A percentile compares a stretch with the other conserved stretches of the same genome.
Conservation (phyloP, 2,329 filamentous ascomycete species). For the Cladophialophora yegresii region DNA sequence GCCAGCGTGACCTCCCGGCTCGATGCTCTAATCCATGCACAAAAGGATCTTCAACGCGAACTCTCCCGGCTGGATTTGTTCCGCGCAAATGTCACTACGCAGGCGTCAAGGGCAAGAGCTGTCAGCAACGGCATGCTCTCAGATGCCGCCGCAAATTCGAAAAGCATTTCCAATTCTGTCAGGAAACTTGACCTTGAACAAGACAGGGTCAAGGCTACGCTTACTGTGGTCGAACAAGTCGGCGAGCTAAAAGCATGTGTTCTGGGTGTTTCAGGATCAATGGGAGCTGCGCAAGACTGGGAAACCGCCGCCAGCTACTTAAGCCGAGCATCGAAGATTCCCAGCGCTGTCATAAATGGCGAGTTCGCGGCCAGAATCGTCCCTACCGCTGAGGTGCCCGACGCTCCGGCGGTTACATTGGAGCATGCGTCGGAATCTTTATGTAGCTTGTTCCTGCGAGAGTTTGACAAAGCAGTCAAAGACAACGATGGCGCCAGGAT, state of each 20-base stretch:
- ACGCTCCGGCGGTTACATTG: conserved; percentile 82
- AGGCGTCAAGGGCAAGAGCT: conserved; percentile 77
- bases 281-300: conserved; percentile 98
- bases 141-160: conserved; percentile 79
- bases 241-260: conserved; percentile 96
- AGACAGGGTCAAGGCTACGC: conserved; percentile 82
- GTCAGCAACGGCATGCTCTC: conserved; percentile 92
- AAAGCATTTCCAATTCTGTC: conserved; percentile 81
- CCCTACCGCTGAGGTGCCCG: conserved; percentile 91
- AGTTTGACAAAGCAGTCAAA: conserved; percentile 88
- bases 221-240: conserved; percentile 92
- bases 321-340: conserved; percentile 77
- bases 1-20: conserved; percentile 71
- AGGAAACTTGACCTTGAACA: conserved; percentile 89
- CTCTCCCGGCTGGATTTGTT: conserved; percentile 84
- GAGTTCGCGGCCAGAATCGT: conserved; percentile 90
- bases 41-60: conserved; percentile 83
- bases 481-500: conserved; percentile 87
- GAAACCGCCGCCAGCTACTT: conserved; percentile 92
- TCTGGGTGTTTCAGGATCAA: conserved; percentile 88
- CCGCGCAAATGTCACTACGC: conserved; percentile 82
- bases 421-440: conserved; percentile 85
- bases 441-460: conserved; percentile 84
- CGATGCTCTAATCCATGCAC: conserved; percentile 74
- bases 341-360: conserved; percentile 75